phyloP scores from a whole-genome alignment of 176 grass and related monocot species.

The Zoysia japonica region DNA sequence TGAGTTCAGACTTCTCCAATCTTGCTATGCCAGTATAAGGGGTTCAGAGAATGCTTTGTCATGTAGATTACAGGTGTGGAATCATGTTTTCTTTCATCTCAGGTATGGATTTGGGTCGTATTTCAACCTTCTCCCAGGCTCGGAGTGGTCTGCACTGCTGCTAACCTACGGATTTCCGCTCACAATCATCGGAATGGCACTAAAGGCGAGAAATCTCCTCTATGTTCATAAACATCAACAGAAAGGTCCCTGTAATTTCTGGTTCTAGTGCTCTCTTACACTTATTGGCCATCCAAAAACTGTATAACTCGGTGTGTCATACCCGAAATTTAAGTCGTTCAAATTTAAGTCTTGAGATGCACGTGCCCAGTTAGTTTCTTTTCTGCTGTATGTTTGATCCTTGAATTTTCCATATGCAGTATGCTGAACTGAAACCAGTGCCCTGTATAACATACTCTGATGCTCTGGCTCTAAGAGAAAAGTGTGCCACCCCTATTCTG shows the following conservation, averaged over 20 bases:
- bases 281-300: constrained; percentile 10
- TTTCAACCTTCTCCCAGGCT: constrained; percentile 92
- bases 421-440: constrained; percentile 95
- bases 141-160: constrained; percentile 92
- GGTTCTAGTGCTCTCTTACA: constrained; percentile 3
- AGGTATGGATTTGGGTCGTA: constrained; percentile 98
- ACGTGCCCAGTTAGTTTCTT: constrained; percentile 2
- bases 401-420: constrained; percentile 57
- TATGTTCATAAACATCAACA: not conserved
- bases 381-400: constrained; percentile 29
- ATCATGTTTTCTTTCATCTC: constrained; percentile 29
- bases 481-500: constrained; percentile 90
- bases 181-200: constrained; percentile 93
- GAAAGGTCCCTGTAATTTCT: not conserved
- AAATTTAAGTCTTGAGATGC: not conserved
- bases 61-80: not conserved
- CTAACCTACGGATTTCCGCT: constrained; percentile 97
- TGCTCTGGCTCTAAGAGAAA: constrained; percentile 83
- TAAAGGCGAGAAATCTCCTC: constrained; percentile 63
- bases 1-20: constrained; percentile 49
- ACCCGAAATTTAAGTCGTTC: not conserved
- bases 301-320: constrained; percentile 5
- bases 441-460: constrained; percentile 83
- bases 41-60: constrained; percentile 5
- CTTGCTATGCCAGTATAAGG: not conserved